Conservation (phyloP, 768 basidiomycete species). For the Hericium alpestre region DNA sequence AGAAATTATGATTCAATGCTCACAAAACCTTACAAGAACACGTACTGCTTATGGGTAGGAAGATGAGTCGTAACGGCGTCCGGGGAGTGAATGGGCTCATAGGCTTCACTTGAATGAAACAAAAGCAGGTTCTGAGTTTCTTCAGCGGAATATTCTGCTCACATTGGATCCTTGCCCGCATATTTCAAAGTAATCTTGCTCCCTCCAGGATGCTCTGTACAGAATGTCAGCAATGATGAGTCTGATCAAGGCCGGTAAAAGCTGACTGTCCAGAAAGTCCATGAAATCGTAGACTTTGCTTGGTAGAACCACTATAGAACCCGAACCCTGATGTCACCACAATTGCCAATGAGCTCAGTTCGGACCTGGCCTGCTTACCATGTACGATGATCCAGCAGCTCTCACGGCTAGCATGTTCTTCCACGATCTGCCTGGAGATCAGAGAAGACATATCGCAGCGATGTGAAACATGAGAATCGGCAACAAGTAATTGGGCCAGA, state of each 20-base stretch:
- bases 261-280: conserved; percentile 27
- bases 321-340: too few relatives aligned
- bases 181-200: conserved; percentile 43
- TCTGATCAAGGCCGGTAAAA: not conserved
- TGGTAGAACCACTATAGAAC: too few relatives aligned
- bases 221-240: too few relatives aligned
- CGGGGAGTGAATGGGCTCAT: conserved; percentile 84
- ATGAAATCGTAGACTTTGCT: conserved; percentile 36
- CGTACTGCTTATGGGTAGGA: conserved; percentile 78
- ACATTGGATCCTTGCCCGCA: conserved; percentile 43
- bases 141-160: not conserved
- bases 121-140: not conserved
- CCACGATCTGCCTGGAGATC: conserved; percentile 9
- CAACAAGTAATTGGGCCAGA: too few relatives aligned
- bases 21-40: too few relatives aligned
- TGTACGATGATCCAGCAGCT: conserved; percentile 16
- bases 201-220: conserved; percentile 24
- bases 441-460: too few relatives aligned
- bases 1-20: too few relatives aligned
- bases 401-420: conserved; percentile 9
- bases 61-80: conserved; percentile 69
- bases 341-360: too few relatives aligned
- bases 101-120: conserved; percentile 34
- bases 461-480: too few relatives aligned
- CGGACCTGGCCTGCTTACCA: not conserved